Percentiles rank a stretch among this genome's conserved stretches.
phyloP scores from a whole-genome alignment of 2,329 filamentous ascomycete species.

The Pseudogymnoascus sp. region DNA sequence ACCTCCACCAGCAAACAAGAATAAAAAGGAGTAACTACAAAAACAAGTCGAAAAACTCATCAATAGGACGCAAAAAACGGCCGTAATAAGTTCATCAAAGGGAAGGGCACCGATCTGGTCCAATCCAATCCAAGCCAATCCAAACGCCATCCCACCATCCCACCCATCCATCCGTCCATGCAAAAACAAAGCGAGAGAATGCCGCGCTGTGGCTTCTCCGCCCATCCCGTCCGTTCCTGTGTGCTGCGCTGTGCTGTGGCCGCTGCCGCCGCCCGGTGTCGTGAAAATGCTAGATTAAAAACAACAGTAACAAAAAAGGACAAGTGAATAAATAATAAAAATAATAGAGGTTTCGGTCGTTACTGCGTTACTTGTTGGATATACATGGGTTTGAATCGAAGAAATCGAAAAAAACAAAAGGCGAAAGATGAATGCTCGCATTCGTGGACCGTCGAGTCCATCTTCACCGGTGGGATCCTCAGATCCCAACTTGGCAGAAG shows the following conservation, averaged over 20 bases:
- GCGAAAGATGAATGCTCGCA: not conserved
- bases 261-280: not conserved
- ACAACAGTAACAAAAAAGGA: not conserved
- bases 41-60: slow-evolving; percentile 6
- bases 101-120: slow-evolving; percentile 3
- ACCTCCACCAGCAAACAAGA: not conserved
- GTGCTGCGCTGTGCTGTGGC: not conserved
- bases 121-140: not conserved
- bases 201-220: not conserved
- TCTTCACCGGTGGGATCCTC: not conserved
- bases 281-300: not conserved
- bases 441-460: not conserved
- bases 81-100: slow-evolving; percentile 4
- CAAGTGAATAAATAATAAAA: not conserved
- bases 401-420: not conserved
- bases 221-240: not conserved
- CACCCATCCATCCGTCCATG: not conserved
- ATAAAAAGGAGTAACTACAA: not conserved
- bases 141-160: not conserved
- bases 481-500: not conserved
- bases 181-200: slow-evolving; percentile 6
- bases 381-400: slow-evolving; percentile 9
- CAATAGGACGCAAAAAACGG: slow-evolving; percentile 7
- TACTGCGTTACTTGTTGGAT: slow-evolving; percentile 7
- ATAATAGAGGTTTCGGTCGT: not conserved